These are phyloP conservation scores for Trametes polyzona DNA, from an alignment of 1,284 basidiomycete genomes.

Conservation along the genomic window DNA sequence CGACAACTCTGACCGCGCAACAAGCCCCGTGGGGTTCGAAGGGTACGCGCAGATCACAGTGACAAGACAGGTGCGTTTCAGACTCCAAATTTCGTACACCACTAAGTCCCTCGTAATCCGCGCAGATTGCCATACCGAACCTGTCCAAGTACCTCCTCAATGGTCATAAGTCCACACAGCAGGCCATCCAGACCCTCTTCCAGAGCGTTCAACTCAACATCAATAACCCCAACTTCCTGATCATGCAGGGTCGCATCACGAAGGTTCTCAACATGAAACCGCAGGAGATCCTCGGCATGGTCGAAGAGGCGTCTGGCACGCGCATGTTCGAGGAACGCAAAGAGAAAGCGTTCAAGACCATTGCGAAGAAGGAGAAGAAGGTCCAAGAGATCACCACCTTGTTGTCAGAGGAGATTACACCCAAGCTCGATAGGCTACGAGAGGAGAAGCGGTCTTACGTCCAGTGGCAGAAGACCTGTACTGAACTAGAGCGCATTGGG, in stretches of 20 bases:
- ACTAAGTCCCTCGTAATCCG: background rate
- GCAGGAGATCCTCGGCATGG: constrained; percentile 97
- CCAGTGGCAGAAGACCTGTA: constrained; percentile 88
- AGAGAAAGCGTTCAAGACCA: constrained; percentile 96
- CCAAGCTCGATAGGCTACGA: constrained; percentile 91
- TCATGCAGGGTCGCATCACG: constrained; percentile 98
- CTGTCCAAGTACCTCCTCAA: constrained; percentile 97
- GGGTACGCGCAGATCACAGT: constrained; percentile 92
- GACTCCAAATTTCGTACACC: background rate
- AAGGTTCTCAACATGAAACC: constrained; percentile 99
- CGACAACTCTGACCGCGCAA: constrained; percentile 93
- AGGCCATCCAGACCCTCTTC: constrained; percentile 90
- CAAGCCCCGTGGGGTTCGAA: constrained; percentile 87
- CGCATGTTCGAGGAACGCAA: constrained; percentile 99
- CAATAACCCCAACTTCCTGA: constrained; percentile 99
- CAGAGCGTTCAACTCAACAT: constrained; percentile 99
- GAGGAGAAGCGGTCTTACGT: constrained; percentile 91
- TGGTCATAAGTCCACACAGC: constrained; percentile 93
- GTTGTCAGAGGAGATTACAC: constrained; percentile 90
- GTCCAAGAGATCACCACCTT: constrained; percentile 88
- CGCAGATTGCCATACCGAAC: constrained; percentile 89
- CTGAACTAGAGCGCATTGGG: constrained; percentile 90
- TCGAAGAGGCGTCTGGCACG: constrained; percentile 98
- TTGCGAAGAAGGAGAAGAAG: constrained; percentile 97
- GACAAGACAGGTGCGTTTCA: constrained; percentile 81